phyloP scores from a whole-genome alignment of 371 early-diverging fungal genomes.

The Sporodiniella umbellata region DNA sequence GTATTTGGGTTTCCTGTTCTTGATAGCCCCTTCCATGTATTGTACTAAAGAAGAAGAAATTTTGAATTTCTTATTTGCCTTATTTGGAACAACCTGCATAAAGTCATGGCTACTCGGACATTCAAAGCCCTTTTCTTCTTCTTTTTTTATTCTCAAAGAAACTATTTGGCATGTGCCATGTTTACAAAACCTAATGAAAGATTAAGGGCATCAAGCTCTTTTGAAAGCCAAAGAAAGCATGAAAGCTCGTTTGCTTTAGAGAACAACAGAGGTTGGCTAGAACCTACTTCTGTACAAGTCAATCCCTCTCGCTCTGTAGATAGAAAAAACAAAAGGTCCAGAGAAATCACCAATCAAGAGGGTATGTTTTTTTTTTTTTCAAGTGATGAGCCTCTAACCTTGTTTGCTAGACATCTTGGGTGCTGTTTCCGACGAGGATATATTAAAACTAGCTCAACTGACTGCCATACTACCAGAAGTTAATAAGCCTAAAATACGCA shows the following conservation, averaged over 20 bases:
- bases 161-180: slow-evolving; percentile 1
- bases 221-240: not conserved
- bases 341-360: slow-evolving; percentile 5
- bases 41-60: too few species aligned
- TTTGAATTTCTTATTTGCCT: too few species aligned
- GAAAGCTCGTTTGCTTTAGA: not conserved
- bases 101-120: too few species aligned
- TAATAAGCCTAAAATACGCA: slow-evolving; percentile 6
- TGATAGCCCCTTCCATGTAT: too few species aligned
- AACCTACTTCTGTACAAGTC: slow-evolving; percentile 8
- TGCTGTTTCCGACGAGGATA: slow-evolving; percentile 42
- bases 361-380: slow-evolving; percentile 7
- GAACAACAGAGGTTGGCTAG: slow-evolving; percentile 18
- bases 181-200: slow-evolving; percentile 4
- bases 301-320: slow-evolving; percentile 18
- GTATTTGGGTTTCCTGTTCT: too few species aligned
- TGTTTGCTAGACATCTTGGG: slow-evolving; percentile 27
- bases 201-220: not conserved
- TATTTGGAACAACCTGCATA: not conserved
- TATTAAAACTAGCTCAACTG: slow-evolving; percentile 35
- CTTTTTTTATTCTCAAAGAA: not conserved
- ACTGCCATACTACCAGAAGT: slow-evolving; percentile 22
- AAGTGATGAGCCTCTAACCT: too few species aligned
- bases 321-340: slow-evolving; percentile 4
- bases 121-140: slow-evolving; percentile 1